Percentiles rank a stretch among this genome's conserved stretches.
phyloP scores from a whole-genome alignment of 129 eudicot species.

The Lactuca saligna region DNA sequence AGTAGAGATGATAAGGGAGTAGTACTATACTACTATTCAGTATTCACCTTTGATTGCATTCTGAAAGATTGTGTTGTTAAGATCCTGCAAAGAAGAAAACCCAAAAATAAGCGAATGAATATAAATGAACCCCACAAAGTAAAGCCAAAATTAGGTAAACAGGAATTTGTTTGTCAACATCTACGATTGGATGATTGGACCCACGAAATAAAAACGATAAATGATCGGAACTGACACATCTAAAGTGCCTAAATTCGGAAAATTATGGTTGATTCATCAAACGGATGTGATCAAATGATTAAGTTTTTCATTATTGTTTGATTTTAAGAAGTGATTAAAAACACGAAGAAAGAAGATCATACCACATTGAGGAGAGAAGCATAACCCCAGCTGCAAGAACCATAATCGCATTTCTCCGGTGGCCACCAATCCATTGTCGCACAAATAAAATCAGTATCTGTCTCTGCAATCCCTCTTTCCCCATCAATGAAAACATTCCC shows the following conservation, averaged over 20 bases:
- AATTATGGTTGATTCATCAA: background rate
- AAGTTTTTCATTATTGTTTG: background rate
- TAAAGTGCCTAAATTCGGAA: slow-evolving; percentile 11
- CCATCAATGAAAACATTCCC: slow-evolving; percentile 58
- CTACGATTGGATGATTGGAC: background rate
- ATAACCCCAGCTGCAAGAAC: slow-evolving; percentile 80
- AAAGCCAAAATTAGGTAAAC: background rate
- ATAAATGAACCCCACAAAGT: background rate
- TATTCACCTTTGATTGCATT: slow-evolving; percentile 69
- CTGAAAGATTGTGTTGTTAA: slow-evolving; percentile 50
- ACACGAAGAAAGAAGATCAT: background rate
- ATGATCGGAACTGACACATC: background rate
- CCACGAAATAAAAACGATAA: background rate
- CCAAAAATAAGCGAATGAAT: background rate
- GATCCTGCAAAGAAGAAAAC: slow-evolving; percentile 62
- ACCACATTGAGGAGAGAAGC: slow-evolving; percentile 91
- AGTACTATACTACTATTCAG: background rate
- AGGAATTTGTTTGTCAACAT: slow-evolving; percentile 1
- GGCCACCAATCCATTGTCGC: slow-evolving; percentile 99
- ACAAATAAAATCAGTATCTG: slow-evolving; percentile 68
- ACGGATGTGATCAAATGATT: background rate
- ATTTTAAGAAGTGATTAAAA: background rate
- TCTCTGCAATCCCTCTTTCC: slow-evolving; percentile 49
- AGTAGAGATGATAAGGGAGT: background rate
- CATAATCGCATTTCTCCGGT: slow-evolving; percentile 94